These are phyloP conservation scores for Neurospora sp. DNA, from an alignment of 495 filamentous ascomycete genomes.

Conservation along the genomic window DNA sequence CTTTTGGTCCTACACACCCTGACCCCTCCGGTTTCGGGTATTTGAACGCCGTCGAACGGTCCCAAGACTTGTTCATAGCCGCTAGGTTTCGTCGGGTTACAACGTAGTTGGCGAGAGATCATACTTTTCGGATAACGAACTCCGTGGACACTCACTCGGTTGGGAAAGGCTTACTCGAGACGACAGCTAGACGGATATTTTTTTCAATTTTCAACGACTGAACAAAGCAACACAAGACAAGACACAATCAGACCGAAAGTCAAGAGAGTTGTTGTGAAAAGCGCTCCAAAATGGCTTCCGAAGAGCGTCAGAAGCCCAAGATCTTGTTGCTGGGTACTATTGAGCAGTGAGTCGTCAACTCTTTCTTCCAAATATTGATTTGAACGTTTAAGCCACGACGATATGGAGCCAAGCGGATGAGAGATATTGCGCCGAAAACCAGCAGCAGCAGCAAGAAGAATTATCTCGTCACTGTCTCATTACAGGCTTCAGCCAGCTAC, in stretches of 20 bases:
- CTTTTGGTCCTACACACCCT: neutral
- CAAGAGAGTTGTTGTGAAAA: neutral
- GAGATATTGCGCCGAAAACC: too few species aligned
- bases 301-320: slow-evolving; percentile 8
- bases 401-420: too few species aligned
- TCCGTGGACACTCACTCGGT: neutral
- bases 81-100: neutral
- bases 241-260: neutral
- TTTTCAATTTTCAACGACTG: neutral
- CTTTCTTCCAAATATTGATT: too few species aligned
- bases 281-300: neutral
- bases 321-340: slow-evolving; percentile 25
- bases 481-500: too few species aligned
- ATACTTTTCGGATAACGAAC: neutral
- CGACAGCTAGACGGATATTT: neutral
- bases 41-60: neutral
- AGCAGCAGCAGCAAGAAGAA: too few species aligned
- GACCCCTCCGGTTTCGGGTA: neutral
- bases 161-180: neutral
- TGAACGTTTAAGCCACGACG: too few species aligned
- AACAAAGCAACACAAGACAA: neutral
- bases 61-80: neutral
- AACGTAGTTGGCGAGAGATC: neutral
- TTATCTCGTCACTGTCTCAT: too few species aligned
- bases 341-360: slow-evolving; percentile 25